Base-by-base conservation (phyloP, 768 basidiomycete genomes). In the Phylloporus rhodoxanthus region DNA sequence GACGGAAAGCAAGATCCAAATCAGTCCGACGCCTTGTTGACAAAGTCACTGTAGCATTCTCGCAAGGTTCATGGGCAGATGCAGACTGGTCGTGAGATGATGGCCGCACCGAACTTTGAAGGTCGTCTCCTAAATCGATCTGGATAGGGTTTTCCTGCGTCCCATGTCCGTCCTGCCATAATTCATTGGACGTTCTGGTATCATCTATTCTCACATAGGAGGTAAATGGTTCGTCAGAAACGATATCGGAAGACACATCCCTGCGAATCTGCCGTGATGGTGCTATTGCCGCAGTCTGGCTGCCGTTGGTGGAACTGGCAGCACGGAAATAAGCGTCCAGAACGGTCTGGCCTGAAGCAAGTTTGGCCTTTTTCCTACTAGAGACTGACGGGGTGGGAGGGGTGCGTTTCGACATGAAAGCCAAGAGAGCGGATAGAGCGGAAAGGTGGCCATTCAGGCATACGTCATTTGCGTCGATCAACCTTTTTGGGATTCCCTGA, bases 381-480 rank as follows among this genome's bases (percentile, higher is more conserved):
- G 48, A 46, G 41, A 11, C 8, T 8, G 57, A 53, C 8, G 52
- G 46, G 36, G 51, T 43, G 34, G 57, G 38, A 10, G 51, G 33
- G 11, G 50, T 17, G 28, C 56, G 53, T 34, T 62, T 62, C 32
- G 62, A 56, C 61, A 62, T 62, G 59, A 21, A 8, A 44, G 39
- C 23, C n/a, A 43, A 51, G 23, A 8, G 33, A 29, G 57, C 50
- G 28, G 34, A 41, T 49, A 53, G 56, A 45, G 53, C 56, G 59
- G 56, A 23, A 33, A 44, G 39, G 15, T 34, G 52, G 47, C 54
- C 54, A 21, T 52, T 50, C 43, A 52, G 32, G 37, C 34, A 50
- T 64, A 62, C 61, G 61, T 62, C 61, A 62, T 56, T 10, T 25
- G 40, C 53, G 61, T 65, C 61, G 61, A 62, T 62, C 61, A 56